Base-by-base conservation (phyloP, 352 stramenopile species). In the Nothophytophthora sp. region DNA sequence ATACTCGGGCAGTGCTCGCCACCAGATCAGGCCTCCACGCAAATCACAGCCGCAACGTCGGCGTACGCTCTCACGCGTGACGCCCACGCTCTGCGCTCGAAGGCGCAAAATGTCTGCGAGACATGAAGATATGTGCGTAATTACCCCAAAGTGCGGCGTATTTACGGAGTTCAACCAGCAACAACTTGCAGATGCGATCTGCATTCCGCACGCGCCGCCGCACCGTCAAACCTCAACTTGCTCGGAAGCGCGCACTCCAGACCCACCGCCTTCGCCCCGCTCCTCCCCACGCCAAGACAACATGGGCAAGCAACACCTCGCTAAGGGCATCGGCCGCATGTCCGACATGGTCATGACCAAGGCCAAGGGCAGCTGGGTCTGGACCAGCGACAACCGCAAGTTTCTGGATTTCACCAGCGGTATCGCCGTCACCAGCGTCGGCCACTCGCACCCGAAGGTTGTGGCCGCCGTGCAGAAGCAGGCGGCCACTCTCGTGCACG, bases 381-480 rank as follows among this genome's bases (percentile, higher is more conserved):
- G 70, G 66, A 97, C 88, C 19, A 59, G 74, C 39, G 88, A 97
- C 56, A 77, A 90, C 44, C 73, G 86, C 61, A 96, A 93, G 69
- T 61, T 93, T 36, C 70, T 96, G 38, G 94, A 98, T 70, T 97
- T 98, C 55, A 96, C 90, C 18, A 96, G 80, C 47, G 94, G 92
- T 43, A 98, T 98, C 60, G 92, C 88, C 49, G 92, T 98, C 20
- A 91, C 87, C 6, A 97, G 86, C 57, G 80, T 96, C 28, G 94
- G 94, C 37, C 92, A 98, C 66, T 96, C 83, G 55, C 94, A 98
- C 70, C 91, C 94, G 16, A 83, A 81, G 50, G 86, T 98, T 19
- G 77, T 97, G 19, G 63, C 88, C 22, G 94, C 94, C 15, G 78
- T 96, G 41, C 88, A 97, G 64, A 78, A 95, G 46, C 94, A 98